Conservation (phyloP, 1,139 yeast species). For the Scheffersomyces cryptocercus region DNA sequence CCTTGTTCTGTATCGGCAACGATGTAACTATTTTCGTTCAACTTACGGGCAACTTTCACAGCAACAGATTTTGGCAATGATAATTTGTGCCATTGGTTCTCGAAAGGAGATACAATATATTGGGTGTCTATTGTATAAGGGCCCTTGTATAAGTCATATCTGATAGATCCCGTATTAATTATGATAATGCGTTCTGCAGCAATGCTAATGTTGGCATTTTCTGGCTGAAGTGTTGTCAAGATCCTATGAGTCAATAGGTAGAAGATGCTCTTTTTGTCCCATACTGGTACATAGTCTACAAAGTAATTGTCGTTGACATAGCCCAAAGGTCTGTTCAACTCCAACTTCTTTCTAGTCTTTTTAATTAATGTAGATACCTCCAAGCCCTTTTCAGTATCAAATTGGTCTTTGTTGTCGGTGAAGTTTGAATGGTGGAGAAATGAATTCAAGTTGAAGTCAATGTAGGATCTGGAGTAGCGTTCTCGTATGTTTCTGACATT, state of each 20-base stretch:
- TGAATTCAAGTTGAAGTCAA: slow-evolving; percentile 77
- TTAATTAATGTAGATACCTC: slow-evolving; percentile 47
- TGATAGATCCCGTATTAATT: slow-evolving; percentile 84
- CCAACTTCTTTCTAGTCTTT: slow-evolving; percentile 46
- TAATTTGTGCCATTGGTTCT: slow-evolving; percentile 71
- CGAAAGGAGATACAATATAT: slow-evolving; percentile 83
- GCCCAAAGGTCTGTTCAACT: slow-evolving; percentile 62
- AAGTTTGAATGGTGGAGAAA: slow-evolving; percentile 60
- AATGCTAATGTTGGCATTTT: slow-evolving; percentile 6
- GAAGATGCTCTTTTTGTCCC: slow-evolving; percentile 61
- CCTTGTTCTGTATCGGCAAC: slow-evolving; percentile 10
- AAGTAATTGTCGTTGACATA: slow-evolving; percentile 65
- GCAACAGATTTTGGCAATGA: slow-evolving; percentile 57
- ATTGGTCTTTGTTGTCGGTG: slow-evolving; percentile 20
- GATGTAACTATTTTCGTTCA: slow-evolving; percentile 55
- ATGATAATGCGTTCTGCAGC: slow-evolving; percentile 56
- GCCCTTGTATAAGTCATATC: slow-evolving; percentile 88
- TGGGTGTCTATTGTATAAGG: slow-evolving; percentile 80
- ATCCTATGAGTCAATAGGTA: slow-evolving; percentile 59
- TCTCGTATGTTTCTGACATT: slow-evolving; percentile 12
- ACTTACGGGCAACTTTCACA: slow-evolving; percentile 40
- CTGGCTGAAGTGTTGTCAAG: slow-evolving; percentile 51
- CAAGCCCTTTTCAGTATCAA: slow-evolving; percentile 55
- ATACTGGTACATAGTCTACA: slow-evolving; percentile 68
- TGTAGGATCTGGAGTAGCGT: slow-evolving; percentile 52